Evolutionary conservation across 1,284 basidiomycete genomes (phyloP), one percentile per base, ranked within the genome.

Genomic region (Exsudoporus floridanus): DNA sequence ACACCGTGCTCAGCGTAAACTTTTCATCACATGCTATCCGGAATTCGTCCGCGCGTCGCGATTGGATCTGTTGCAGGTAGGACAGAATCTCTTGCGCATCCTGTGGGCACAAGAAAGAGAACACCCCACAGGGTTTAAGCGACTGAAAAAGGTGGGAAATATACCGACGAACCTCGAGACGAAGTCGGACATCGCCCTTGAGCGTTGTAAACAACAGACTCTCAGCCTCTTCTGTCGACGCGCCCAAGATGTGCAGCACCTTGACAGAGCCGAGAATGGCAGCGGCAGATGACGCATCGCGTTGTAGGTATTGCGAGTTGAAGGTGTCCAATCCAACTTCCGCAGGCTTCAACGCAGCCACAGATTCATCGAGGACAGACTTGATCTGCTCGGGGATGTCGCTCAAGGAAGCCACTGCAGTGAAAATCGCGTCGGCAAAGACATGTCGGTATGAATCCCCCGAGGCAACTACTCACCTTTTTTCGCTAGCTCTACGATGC

Each of bases 291-390:
- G 70, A 63, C 1, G 82, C 74, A 51, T 85, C 77, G 21, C 67
- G 75, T 68, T 94, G 90, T 13, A 91, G 75, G 59, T 86, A 92
- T 55, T 88, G 83, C 9, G 86, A 81, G 63, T 90, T 93, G 71
- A 81, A 87, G 0, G 77, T 79, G 37, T 88, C 84, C 9, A 84
- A 63, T 0, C 85, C 77, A 1, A 86, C 58, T 30, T 81, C 79
- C 0, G 71, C 70, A 0, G 90, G 82, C 4, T 90, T 64, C 33
- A 93, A 64, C 30, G 73, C 70, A 0, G 75, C 51, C 16, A 89
- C 58, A 0, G 77, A 68, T 23, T 77, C 73, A 0, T 71, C 69
- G 41, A 86, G 68, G 10, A 80, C 65, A 19, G 61, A 42, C 47
- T 50, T 77, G 25, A 81, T 70, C 3, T 78, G 71, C 10, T 73